A percentile compares a stretch with the other conserved stretches of the same genome.
Conservation (phyloP, 1,284 basidiomycete species). For the Rhodotorula sp. region DNA sequence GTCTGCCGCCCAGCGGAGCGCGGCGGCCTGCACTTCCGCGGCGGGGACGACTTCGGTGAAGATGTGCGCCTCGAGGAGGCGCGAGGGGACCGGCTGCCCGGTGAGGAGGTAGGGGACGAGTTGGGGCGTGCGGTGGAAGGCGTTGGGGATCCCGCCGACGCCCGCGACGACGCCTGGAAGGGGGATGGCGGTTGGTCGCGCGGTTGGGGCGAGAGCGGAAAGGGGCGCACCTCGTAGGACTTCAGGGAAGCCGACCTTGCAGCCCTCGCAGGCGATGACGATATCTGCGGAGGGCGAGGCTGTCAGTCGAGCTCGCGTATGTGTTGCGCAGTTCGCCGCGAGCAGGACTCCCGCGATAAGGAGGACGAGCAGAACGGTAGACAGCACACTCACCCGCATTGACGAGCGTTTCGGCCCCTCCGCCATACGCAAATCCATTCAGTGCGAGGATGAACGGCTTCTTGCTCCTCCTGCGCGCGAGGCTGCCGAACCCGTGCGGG, state of each 20-base stretch:
- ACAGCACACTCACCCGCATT: conserved; percentile 59
- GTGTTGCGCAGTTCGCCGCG: too few species aligned
- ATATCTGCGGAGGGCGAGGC: conserved; percentile 56
- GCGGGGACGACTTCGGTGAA: conserved; percentile 66
- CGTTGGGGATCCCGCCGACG: conserved; percentile 64
- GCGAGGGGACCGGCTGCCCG: conserved; percentile 66
- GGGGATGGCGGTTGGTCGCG: too few species aligned
- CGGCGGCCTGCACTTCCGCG: conserved; percentile 62
- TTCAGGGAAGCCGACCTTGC: conserved; percentile 76
- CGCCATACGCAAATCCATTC: conserved; percentile 75
- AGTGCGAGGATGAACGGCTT: conserved; percentile 84
- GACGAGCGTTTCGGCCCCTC: conserved; percentile 73
- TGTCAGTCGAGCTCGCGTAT: not conserved
- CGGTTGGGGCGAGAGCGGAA: not conserved
- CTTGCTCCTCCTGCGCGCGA: conserved; percentile 65
- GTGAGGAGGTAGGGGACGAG: conserved; percentile 65
- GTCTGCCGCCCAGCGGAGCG: conserved; percentile 64
- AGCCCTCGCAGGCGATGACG: conserved; percentile 70
- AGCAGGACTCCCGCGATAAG: too few species aligned
- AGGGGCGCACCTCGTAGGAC: conserved; percentile 63
- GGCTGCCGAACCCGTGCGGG: conserved; percentile 70
- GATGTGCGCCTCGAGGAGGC: conserved; percentile 69
- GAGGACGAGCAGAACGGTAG: not conserved
- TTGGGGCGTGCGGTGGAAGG: conserved; percentile 39
- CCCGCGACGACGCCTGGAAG: conserved; percentile 25